phyloP scores from a whole-genome alignment of 257 asterid genomes.

The Nyctanthes arbortristis region DNA sequence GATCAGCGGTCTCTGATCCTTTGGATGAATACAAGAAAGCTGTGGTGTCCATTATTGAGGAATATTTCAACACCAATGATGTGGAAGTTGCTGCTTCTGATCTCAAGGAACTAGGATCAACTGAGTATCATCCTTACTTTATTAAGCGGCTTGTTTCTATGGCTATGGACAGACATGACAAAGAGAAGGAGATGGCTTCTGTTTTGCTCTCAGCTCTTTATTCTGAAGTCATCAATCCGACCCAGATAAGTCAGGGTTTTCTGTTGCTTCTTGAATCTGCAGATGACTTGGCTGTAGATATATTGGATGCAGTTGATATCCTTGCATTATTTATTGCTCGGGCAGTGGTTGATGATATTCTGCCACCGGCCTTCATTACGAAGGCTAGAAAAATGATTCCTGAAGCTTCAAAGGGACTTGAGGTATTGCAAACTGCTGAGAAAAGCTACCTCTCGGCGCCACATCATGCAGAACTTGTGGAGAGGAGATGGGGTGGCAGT shows the following conservation, averaged over 20 bases:
- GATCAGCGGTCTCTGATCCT: constrained; percentile 66
- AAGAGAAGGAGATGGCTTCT: constrained; percentile 99
- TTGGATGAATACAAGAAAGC: constrained; percentile 83
- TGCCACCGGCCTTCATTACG: constrained; percentile 51
- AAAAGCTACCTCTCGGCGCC: constrained; percentile 98
- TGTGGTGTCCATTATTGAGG: constrained; percentile 83
- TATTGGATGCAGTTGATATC: constrained; percentile 68
- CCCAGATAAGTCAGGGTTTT: constrained; percentile 84
- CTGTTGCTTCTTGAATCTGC: constrained; percentile 87
- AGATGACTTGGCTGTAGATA: constrained; percentile 90
- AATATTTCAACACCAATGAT: constrained; percentile 86
- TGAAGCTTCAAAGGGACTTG: constrained; percentile 45
- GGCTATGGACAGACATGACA: constrained; percentile 95
- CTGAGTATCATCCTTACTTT: constrained; percentile 89
- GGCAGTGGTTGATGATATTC: constrained; percentile 59
- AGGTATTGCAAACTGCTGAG: constrained; percentile 57
- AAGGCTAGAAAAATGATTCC: constrained; percentile 48
- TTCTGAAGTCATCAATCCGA: constrained; percentile 71
- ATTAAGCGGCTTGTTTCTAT: constrained; percentile 88
- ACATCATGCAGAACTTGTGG: constrained; percentile 98
- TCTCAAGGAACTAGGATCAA: constrained; percentile 79
- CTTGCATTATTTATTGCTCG: constrained; percentile 54
- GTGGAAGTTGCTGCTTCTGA: constrained; percentile 86
- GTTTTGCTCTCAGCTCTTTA: constrained; percentile 91
- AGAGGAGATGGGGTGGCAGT: constrained; percentile 97